A percentile compares a stretch with the other conserved stretches of the same genome.
These are phyloP conservation scores for Ophiostoma perfectum DNA, from an alignment of 2,329 filamentous ascomycete genomes.

Conservation along the genomic window DNA sequence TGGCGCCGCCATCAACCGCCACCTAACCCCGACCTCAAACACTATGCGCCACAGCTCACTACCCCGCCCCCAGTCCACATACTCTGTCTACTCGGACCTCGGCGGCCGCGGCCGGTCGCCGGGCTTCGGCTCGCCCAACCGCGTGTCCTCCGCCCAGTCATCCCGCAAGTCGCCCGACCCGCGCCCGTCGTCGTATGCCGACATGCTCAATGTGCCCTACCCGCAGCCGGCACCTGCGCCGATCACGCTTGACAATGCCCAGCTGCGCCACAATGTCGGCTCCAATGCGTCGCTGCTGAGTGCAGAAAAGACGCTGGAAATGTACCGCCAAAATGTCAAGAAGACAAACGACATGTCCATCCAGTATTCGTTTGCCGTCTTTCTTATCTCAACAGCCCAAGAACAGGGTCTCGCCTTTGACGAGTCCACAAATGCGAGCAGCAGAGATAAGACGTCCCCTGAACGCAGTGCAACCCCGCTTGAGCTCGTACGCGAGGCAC, in stretches of 20 bases:
- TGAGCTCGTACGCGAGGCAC: constrained; percentile 78
- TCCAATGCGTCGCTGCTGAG: constrained; percentile 87
- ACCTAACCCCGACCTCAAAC: constrained; percentile 55
- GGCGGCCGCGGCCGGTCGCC: constrained; percentile 52
- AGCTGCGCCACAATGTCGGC: constrained; percentile 72
- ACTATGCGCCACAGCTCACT: constrained; percentile 53
- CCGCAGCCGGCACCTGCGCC: constrained; percentile 67
- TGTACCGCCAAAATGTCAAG: constrained; percentile 96
- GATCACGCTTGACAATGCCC: constrained; percentile 71
- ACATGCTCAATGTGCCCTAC: constrained; percentile 65
- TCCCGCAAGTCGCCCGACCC: constrained; percentile 53
- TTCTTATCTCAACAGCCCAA: constrained; percentile 83
- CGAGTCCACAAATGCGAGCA: constrained; percentile 29
- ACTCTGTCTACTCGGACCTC: constrained; percentile 68
- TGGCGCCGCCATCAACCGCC: constrained; percentile 52
- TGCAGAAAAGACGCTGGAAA: constrained; percentile 88
- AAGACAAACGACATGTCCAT: constrained; percentile 88
- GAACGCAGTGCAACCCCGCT: constrained; percentile 44
- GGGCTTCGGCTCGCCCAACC: constrained; percentile 48
- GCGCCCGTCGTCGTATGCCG: constrained; percentile 50
- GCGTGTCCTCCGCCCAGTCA: constrained; percentile 46
- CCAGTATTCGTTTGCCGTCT: constrained; percentile 94
- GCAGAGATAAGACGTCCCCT: background rate
- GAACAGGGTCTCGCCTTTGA: constrained; percentile 60
- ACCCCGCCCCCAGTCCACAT: constrained; percentile 67